Evolutionary conservation across 164 flowering plant genomes (phyloP).

Genomic region (Umbellularia californica): DNA sequence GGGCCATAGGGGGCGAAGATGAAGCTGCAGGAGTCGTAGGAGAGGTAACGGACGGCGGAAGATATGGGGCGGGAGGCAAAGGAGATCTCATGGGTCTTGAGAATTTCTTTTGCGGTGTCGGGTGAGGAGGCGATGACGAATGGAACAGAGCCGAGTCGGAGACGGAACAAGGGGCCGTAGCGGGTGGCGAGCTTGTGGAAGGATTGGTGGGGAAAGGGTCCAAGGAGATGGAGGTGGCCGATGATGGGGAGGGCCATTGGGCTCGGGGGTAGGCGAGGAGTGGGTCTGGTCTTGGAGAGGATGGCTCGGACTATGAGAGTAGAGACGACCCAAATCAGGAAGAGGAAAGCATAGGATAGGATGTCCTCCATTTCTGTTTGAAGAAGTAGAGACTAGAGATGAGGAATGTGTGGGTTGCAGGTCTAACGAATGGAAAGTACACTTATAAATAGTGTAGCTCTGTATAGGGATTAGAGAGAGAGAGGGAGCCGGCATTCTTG

Average conservation of each 20-base stretch:
- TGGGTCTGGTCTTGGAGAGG: conserved; percentile 7
- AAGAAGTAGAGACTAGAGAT: too few species aligned
- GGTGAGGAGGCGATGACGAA: conserved; percentile 43
- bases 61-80: conserved; percentile 33
- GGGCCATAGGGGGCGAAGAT: conserved; percentile 54
- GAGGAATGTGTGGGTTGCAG: too few species aligned
- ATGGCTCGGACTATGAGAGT: conserved; percentile 17
- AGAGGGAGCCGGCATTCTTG: too few species aligned
- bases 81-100: conserved; percentile 43
- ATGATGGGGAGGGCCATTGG: conserved; percentile 45
- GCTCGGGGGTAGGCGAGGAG: conserved; percentile 39
- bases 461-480: too few species aligned
- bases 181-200: conserved; percentile 34
- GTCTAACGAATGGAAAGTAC: too few species aligned
- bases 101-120: conserved; percentile 38
- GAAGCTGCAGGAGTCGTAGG: conserved; percentile 35
- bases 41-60: conserved; percentile 28
- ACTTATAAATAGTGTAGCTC: too few species aligned
- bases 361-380: conserved; percentile 1
- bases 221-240: conserved; percentile 60
- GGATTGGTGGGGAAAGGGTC: conserved; percentile 42
- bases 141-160: conserved; percentile 44
- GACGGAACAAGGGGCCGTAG: conserved; percentile 48
- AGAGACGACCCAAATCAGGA: conserved; percentile 26
- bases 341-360: conserved; percentile 12